Conservation (phyloP, 2,329 filamentous ascomycete species). For the Penicillium sp. region DNA sequence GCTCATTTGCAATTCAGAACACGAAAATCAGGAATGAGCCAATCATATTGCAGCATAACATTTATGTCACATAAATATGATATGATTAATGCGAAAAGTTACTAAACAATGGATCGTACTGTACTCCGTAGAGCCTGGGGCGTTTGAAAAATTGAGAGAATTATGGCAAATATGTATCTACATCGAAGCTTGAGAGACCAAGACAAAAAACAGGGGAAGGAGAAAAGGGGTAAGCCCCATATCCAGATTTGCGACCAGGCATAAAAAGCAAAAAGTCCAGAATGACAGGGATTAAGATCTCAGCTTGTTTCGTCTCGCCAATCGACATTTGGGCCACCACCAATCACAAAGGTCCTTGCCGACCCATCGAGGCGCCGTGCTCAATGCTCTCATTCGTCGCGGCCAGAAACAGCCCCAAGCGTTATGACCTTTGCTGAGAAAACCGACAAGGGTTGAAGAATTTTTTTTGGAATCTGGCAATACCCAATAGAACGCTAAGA, state of each 20-base stretch:
- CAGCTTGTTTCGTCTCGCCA: background rate
- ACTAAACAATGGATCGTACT: background rate
- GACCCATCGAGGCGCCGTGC: background rate
- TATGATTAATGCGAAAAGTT: background rate
- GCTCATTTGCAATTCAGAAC: background rate
- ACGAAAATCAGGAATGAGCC: background rate
- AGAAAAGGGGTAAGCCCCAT: constrained; percentile 1
- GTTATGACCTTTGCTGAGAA: constrained; percentile 1
- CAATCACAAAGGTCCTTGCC: background rate
- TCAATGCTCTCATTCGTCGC: constrained; percentile 4
- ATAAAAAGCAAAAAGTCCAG: constrained; percentile 2
- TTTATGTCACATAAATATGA: background rate
- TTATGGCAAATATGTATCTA: constrained; percentile 1
- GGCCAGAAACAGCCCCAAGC: constrained; percentile 4
- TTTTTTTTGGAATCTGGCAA: constrained; percentile 3
- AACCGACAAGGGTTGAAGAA: background rate
- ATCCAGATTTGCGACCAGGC: background rate
- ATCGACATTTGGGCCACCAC: background rate
- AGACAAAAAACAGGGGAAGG: background rate
- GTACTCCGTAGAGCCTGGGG: background rate
- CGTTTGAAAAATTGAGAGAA: background rate
- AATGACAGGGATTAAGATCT: constrained; percentile 2
- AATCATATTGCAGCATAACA: background rate
- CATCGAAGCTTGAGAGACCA: constrained; percentile 1
- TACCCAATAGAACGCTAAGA: background rate